Percentiles rank a stretch among this genome's conserved stretches.
Evolutionary conservation across 805 yeast genomes (phyloP).

Genomic region (Jamesozyma hellenica): DNA sequence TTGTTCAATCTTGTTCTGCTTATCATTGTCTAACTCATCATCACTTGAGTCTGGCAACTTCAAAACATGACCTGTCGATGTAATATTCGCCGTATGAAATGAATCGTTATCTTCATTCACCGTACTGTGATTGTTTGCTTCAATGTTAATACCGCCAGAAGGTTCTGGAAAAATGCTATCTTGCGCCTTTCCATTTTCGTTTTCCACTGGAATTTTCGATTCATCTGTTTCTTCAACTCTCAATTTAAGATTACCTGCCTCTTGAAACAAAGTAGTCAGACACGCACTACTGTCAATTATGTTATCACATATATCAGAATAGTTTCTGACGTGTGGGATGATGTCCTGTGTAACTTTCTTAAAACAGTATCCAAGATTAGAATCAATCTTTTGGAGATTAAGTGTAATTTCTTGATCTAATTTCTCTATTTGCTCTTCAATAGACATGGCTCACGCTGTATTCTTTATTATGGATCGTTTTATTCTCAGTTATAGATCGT

Average conservation of each 20-base stretch:
- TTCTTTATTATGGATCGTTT: neutral
- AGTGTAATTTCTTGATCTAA: constrained; percentile 73
- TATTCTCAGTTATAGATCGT: neutral
- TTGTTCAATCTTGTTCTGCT: neutral
- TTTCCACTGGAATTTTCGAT: too few species aligned
- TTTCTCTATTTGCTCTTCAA: constrained; percentile 39
- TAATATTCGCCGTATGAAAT: constrained; percentile 17
- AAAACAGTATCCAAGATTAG: constrained; percentile 58
- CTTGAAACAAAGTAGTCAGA: constrained; percentile 72
- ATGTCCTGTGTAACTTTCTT: constrained; percentile 56
- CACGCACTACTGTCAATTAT: constrained; percentile 61
- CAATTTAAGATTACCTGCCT: constrained; percentile 57
- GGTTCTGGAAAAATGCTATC: constrained; percentile 3
- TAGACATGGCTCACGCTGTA: neutral
- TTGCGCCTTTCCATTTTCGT: neutral
- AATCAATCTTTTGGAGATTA: constrained; percentile 69
- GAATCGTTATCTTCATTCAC: constrained; percentile 3
- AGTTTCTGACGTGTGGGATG: constrained; percentile 55
- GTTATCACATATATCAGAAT: constrained; percentile 45
- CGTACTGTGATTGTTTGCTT: too few species aligned
- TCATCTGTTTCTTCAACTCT: neutral
- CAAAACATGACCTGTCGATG: constrained; percentile 19
- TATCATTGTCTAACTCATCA: constrained; percentile 12
- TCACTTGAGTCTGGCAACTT: constrained; percentile 25
- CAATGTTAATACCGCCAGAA: too few species aligned